Conservation (phyloP, 2,329 filamentous ascomycete genomes). For the Lachnellula suecica region DNA sequence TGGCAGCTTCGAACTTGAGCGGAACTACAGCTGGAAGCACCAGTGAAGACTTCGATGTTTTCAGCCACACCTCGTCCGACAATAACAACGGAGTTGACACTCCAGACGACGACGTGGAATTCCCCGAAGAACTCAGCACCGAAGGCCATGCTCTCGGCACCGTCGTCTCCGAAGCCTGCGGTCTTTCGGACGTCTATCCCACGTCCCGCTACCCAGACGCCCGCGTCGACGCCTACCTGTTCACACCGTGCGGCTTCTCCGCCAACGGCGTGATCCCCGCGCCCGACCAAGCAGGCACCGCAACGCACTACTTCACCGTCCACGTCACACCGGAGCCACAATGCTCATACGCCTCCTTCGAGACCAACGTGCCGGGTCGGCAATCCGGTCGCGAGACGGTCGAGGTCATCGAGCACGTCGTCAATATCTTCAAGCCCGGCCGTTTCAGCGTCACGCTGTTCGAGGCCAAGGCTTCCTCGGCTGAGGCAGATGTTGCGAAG, state of each 20-base stretch:
- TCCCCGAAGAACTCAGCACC: conserved; percentile 77
- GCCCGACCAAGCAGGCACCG: conserved; percentile 51
- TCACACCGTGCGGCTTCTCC: conserved; percentile 94
- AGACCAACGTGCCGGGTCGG: conserved; percentile 92
- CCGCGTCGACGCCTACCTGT: conserved; percentile 92
- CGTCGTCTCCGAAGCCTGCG: conserved; percentile 86
- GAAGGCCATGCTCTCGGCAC: conserved; percentile 93
- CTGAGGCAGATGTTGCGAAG: conserved; percentile 14
- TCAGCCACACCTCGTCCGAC: conserved; percentile 70
- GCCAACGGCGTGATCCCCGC: conserved; percentile 94
- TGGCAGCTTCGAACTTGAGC: conserved; percentile 35
- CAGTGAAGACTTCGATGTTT: conserved; percentile 74
- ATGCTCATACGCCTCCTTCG: conserved; percentile 96
- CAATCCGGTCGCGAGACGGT: conserved; percentile 86
- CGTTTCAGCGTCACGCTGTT: conserved; percentile 97
- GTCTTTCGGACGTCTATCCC: conserved; percentile 86
- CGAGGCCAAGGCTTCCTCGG: conserved; percentile 69
- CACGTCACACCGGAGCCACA: conserved; percentile 97
- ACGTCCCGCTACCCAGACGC: conserved; percentile 85
- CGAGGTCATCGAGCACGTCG: conserved; percentile 90
- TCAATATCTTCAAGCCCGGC: conserved; percentile 95
- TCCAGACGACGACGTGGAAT: conserved; percentile 55
- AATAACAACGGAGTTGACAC: conserved; percentile 57
- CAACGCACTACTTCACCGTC: conserved; percentile 90
- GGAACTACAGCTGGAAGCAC: conserved; percentile 38